Evolutionary conservation across 805 yeast genomes (phyloP).

Genomic region (Kodamaea kakaduensis): DNA sequence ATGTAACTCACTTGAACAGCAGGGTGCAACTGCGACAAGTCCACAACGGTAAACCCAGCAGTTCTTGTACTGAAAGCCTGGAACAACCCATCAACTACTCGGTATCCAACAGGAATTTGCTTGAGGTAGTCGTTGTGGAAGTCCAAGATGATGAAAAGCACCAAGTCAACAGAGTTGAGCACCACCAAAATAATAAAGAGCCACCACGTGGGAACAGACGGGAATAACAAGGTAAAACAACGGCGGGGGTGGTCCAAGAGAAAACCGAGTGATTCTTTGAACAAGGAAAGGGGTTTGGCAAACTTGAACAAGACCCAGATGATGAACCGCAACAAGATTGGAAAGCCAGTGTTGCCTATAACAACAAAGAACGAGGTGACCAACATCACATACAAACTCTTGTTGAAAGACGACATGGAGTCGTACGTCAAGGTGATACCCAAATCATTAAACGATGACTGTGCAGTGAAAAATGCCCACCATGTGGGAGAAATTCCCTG

Average conservation of each 20-base stretch:
- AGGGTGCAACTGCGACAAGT: conserved; percentile 70
- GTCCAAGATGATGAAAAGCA: conserved; percentile 78
- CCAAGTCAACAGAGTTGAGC: conserved; percentile 72
- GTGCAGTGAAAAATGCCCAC: conserved; percentile 90
- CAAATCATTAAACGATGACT: conserved; percentile 77
- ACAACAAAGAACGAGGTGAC: conserved; percentile 67
- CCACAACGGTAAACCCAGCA: conserved; percentile 80
- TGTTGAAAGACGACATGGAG: conserved; percentile 67
- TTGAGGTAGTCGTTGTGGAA: conserved; percentile 45
- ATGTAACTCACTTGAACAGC: conserved; percentile 90
- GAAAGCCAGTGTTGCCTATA: conserved; percentile 94
- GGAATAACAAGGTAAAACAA: conserved; percentile 89
- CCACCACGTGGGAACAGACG: conserved; percentile 96
- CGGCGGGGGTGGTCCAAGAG: conserved; percentile 94
- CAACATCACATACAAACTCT: conserved; percentile 62
- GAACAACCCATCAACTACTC: conserved; percentile 77
- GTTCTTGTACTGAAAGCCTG: conserved; percentile 94
- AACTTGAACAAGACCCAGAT: conserved; percentile 76
- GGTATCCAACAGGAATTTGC: conserved; percentile 59
- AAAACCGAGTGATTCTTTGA: conserved; percentile 76
- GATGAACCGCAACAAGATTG: conserved; percentile 71
- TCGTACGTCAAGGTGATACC: conserved; percentile 81
- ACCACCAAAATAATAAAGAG: conserved; percentile 66
- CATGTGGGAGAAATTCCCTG: conserved; percentile 74
- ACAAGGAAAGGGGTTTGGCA: conserved; percentile 60